phyloP scores from a whole-genome alignment of 345 rosid genomes.

The Gossypium anomalum region DNA sequence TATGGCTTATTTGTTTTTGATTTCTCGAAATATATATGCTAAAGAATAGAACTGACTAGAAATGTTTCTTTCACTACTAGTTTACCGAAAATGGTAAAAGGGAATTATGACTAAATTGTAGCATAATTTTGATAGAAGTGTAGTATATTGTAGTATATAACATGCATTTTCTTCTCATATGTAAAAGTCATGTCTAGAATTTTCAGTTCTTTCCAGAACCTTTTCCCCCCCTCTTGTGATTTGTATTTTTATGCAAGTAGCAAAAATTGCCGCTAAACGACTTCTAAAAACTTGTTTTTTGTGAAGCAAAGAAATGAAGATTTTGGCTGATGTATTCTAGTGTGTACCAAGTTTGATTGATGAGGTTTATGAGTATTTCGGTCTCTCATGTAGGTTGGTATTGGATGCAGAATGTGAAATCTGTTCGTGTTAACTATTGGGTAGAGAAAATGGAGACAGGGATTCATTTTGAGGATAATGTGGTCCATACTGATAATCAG shows the following conservation, averaged over 20 bases:
- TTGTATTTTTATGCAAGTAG: neutral
- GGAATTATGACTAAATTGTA: neutral
- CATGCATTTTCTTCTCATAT: neutral
- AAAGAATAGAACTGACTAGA: neutral
- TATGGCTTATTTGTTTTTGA: neutral
- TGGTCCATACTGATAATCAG: conserved; percentile 83
- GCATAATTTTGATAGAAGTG: neutral
- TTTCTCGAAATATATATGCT: neutral
- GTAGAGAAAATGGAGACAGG: conserved; percentile 89
- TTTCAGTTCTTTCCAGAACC: neutral
- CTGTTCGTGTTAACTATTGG: conserved; percentile 81
- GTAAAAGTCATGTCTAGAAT: neutral
- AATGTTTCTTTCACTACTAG: neutral
- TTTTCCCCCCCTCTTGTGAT: neutral
- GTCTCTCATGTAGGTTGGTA: conserved; percentile 52
- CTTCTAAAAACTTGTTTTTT: neutral
- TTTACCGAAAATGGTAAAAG: neutral
- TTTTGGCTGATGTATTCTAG: neutral
- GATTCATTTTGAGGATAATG: conserved; percentile 70
- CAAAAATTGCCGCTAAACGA: neutral
- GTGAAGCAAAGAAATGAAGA: neutral
- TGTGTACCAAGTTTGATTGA: conserved; percentile 21
- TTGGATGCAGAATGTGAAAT: conserved; percentile 92
- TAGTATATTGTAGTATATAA: neutral
- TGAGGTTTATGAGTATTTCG: conserved; percentile 32